A percentile compares a stretch with the other conserved stretches of the same genome.
Evolutionary conservation across 768 basidiomycete genomes (phyloP).

Genomic region (Tubosaeta sp.): DNA sequence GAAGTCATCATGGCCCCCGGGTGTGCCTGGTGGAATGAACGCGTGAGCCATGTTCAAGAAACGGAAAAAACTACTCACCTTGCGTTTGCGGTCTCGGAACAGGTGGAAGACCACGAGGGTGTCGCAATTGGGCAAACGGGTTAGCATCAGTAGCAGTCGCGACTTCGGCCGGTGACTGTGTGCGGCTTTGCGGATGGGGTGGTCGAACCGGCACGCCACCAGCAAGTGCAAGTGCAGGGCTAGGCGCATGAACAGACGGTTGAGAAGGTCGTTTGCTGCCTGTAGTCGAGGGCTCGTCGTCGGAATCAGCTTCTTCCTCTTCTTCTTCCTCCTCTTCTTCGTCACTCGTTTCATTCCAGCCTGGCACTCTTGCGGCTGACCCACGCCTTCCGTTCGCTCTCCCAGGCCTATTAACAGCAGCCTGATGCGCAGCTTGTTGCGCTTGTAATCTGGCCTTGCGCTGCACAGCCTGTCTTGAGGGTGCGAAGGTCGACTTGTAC

Average conservation of each 20-base stretch:
- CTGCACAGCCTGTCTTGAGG: conserved; percentile 77
- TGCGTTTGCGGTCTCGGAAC: conserved; percentile 45
- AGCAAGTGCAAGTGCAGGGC: conserved; percentile 15
- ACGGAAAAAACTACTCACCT: conserved; percentile 34
- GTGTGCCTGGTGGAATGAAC: conserved; percentile 6
- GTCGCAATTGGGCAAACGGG: conserved; percentile 47
- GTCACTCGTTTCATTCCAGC: conserved; percentile 71
- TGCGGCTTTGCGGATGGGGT: conserved; percentile 28
- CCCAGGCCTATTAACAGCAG: conserved; percentile 73
- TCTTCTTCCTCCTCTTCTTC: conserved; percentile 80
- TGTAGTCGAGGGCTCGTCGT: conserved; percentile 37
- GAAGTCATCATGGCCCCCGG: conserved; percentile 46
- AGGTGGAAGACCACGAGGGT: conserved; percentile 63
- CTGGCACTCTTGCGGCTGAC: conserved; percentile 39
- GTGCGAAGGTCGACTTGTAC: conserved; percentile 85
- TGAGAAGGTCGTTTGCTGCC: conserved; percentile 33
- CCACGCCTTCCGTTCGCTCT: conserved; percentile 40
- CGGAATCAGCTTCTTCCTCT: conserved; percentile 70
- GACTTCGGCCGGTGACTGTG: conserved; percentile 28
- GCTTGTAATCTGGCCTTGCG: conserved; percentile 81
- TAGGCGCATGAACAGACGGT: conserved; percentile 13
- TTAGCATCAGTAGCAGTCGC: conserved; percentile 31
- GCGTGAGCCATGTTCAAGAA: conserved; percentile 4
- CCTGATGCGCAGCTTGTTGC: conserved; percentile 76
- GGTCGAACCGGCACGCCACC: conserved; percentile 24